phyloP scores from a whole-genome alignment of 139 green algal genomes.

The Chlorella sp. region DNA sequence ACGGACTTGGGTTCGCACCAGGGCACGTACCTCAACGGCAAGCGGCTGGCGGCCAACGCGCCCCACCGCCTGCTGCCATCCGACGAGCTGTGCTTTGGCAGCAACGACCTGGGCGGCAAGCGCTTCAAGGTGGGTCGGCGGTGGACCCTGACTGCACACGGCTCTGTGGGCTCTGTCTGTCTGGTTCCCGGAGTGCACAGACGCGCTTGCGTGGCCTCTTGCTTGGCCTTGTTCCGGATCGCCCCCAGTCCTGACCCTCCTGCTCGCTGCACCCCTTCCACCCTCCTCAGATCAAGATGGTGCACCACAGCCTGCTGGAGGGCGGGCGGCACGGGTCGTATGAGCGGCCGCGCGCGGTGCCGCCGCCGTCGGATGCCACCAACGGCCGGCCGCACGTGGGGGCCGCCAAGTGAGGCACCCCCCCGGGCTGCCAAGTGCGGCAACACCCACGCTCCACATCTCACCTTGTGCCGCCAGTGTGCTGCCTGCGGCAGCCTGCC shows the following conservation, averaged over 20 bases:
- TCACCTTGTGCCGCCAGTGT: too few species aligned
- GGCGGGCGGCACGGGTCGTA: slow-evolving; percentile 21
- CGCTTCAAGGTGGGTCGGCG: not conserved
- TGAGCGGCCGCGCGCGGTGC: not conserved
- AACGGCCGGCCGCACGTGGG: not conserved
- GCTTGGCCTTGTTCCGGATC: too few species aligned
- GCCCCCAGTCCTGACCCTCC: too few species aligned
- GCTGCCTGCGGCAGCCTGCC: too few species aligned
- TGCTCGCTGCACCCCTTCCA: too few species aligned
- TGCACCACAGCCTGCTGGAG: slow-evolving; percentile 14
- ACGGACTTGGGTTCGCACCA: slow-evolving; percentile 53
- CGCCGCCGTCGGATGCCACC: not conserved
- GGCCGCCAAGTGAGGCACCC: not conserved
- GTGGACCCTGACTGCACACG: too few species aligned
- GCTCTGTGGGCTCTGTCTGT: too few species aligned
- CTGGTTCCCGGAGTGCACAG: too few species aligned
- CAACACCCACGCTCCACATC: too few species aligned
- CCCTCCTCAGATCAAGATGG: not conserved
- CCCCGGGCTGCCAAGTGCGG: too few species aligned
- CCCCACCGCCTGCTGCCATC: slow-evolving; percentile 54
- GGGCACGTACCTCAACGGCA: slow-evolving; percentile 81
- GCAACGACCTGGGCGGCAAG: not conserved
- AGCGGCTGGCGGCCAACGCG: slow-evolving; percentile 27
- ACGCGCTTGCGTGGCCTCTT: too few species aligned
- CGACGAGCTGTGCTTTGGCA: slow-evolving; percentile 75